phyloP scores from a whole-genome alignment of 2,329 filamentous ascomycete species.

The Paecilomyces variotii region DNA sequence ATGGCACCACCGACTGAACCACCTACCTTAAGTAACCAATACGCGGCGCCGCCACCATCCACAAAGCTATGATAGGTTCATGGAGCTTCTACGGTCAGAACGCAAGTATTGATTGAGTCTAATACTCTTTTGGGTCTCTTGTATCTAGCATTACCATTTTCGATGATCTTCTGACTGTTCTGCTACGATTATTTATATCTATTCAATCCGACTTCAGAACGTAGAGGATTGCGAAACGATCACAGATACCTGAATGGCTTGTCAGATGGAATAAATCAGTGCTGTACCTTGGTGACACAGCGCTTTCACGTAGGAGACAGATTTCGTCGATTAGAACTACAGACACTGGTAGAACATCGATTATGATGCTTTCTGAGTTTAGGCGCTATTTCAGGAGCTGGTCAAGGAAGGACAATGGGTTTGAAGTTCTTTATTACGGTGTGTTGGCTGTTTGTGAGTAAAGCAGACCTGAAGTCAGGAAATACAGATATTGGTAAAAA shows the following conservation, averaged over 20 bases:
- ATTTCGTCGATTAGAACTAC: no score
- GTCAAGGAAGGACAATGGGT: constrained; percentile 9
- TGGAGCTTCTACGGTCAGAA: neutral
- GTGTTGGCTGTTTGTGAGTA: constrained; percentile 1
- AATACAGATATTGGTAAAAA: no score
- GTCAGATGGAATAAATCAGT: no score
- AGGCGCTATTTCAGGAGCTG: constrained; percentile 13
- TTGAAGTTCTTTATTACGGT: constrained; percentile 11
- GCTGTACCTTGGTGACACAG: no score
- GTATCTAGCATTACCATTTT: neutral
- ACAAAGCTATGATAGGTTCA: neutral
- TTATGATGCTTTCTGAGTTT: constrained; percentile 3
- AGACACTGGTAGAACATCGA: no score
- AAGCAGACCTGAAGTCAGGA: no score
- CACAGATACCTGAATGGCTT: neutral
- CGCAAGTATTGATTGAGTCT: neutral
- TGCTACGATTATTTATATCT: neutral
- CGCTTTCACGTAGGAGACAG: no score
- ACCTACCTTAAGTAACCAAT: neutral
- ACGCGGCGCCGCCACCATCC: neutral
- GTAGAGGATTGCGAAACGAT: neutral
- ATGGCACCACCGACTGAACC: constrained; percentile 18
- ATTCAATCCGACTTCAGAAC: neutral
- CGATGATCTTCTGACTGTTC: neutral
- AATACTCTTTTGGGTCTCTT: neutral